Evolutionary conservation across 768 basidiomycete species (phyloP), one percentile per base, ranked within the genome.

Genomic region (Mrakia blollopis): DNA sequence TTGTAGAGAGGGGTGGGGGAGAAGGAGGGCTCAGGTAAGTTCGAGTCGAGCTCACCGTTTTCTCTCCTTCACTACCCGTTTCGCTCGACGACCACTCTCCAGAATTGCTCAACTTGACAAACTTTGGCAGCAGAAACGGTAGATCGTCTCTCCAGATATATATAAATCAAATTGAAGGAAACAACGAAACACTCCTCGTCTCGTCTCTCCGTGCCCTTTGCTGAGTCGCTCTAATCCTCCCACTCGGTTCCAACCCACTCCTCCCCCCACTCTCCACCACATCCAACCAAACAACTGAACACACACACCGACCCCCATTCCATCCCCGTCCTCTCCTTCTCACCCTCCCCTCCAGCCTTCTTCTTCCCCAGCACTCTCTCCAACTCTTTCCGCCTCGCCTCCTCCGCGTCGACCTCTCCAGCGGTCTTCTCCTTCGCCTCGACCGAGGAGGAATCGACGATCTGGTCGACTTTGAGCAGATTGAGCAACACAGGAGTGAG

Each of bases 231-330:
- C 71, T 73, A 90, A 63, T 87, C 86, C 80, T 92, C 92, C 89
- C 91, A 91, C 81, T 93, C 91, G 41, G 91, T 87, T 10, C 91
- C 83, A 10, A 92, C 92, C 54, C 85, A 78, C 83, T 93, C 92
- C 81, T 93, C 92, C 72, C 86, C 86, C 92, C 92, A 93, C 35
- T 82, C 83, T 23, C 82, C 83, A 14, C 85, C 85, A 8, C 94
- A 97, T 82, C 96, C 92, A 65, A 87, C 87, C 80, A 87, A 87
- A 81, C 96, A 98, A 0, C 91, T 91, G 84, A 94, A 96, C 14
- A 98, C 86, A 85, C 96, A 86, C 75, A 91, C 89, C 1, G 92
- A 95, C 0, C 96, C 96, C 93, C 94, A 98, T 77, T 95, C 93
- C 92, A 98, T 94, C 0, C 90, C 91, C 60, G 85, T 84, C 72